Evolutionary conservation across 2,329 filamentous ascomycete genomes (phyloP).

Genomic region (Venturiaceae sp.): DNA sequence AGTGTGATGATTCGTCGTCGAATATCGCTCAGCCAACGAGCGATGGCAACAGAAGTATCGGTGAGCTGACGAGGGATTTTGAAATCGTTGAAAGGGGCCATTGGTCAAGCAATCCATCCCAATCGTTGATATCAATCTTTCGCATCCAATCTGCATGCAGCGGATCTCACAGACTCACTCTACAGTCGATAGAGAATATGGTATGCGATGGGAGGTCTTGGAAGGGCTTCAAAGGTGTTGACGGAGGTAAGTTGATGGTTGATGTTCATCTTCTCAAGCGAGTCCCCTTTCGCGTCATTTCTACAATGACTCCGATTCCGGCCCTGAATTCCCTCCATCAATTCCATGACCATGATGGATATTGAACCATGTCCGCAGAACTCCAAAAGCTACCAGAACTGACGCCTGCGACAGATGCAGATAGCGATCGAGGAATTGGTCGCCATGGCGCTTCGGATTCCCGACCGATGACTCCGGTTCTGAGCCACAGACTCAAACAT

Average conservation of each 20-base stretch:
- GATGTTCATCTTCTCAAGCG: background rate
- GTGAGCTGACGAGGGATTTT: background rate
- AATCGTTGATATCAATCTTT: background rate
- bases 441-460: background rate
- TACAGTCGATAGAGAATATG: background rate
- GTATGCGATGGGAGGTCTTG: constrained; percentile 1
- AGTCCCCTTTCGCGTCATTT: no score
- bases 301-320: constrained; percentile 7
- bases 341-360: background rate
- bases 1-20: background rate
- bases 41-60: background rate
- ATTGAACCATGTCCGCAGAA: background rate
- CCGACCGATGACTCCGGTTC: constrained; percentile 13
- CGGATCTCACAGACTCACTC: background rate
- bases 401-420: background rate
- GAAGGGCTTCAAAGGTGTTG: background rate
- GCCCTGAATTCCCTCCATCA: background rate
- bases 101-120: background rate
- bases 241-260: background rate
- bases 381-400: background rate
- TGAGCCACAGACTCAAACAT: constrained; percentile 67
- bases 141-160: background rate
- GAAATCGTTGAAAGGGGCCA: background rate
- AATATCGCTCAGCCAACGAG: background rate
- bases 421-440: background rate